Percentiles rank a stretch among this genome's conserved stretches.
Evolutionary conservation across 371 early-diverging fungal genomes (phyloP).

Genomic region (Parasitella parasitica): DNA sequence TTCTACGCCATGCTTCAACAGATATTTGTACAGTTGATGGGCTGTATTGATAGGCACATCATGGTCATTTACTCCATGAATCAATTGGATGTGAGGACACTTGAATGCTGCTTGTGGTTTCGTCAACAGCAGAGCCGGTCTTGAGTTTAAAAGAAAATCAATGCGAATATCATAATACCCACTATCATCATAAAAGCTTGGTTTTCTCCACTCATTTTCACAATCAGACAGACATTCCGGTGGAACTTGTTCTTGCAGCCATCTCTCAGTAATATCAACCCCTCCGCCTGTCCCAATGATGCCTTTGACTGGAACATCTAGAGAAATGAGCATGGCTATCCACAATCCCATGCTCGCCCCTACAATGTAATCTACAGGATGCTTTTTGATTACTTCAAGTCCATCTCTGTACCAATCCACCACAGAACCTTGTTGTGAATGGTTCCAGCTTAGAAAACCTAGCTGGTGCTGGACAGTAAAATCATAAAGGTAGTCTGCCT

Average conservation of each 20-base stretch:
- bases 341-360: slow-evolving; percentile 47
- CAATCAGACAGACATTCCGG: slow-evolving; percentile 1
- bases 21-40: slow-evolving; percentile 9
- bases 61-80: slow-evolving; percentile 37
- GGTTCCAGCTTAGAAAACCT: slow-evolving; percentile 42
- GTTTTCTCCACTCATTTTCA: slow-evolving; percentile 29
- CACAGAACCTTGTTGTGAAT: slow-evolving; percentile 22
- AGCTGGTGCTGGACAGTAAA: slow-evolving; percentile 8
- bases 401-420: slow-evolving; percentile 30
- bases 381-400: slow-evolving; percentile 1
- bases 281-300: slow-evolving; percentile 43
- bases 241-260: slow-evolving; percentile 34
- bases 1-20: neutral
- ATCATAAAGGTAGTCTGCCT: slow-evolving; percentile 24
- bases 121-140: slow-evolving; percentile 17
- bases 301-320: slow-evolving; percentile 1
- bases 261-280: slow-evolving; percentile 39
- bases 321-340: slow-evolving; percentile 31
- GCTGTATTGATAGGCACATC: slow-evolving; percentile 23
- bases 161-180: slow-evolving; percentile 43
- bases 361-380: slow-evolving; percentile 11
- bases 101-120: neutral
- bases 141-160: slow-evolving; percentile 28
- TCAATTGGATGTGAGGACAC: slow-evolving; percentile 20
- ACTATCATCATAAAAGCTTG: slow-evolving; percentile 27